Evolutionary conservation across 129 eudicot genomes (phyloP).

Genomic region (Gnaphalium uliginosum): DNA sequence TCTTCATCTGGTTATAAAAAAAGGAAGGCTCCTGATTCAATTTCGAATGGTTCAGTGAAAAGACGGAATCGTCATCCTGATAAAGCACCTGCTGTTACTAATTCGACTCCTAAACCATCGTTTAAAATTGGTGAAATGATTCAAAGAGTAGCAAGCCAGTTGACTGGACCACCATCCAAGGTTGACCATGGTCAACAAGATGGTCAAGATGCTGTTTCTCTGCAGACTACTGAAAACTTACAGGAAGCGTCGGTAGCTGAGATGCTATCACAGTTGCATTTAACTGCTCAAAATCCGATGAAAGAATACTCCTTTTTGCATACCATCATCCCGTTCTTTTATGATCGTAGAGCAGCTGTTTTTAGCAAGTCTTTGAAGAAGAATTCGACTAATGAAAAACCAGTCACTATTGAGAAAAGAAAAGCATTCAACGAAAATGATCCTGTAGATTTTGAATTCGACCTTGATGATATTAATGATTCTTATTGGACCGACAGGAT

Average conservation of each 20-base stretch:
- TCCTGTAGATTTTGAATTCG: slow-evolving; percentile 49
- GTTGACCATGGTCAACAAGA: slow-evolving; percentile 33
- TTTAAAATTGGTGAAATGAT: slow-evolving; percentile 83
- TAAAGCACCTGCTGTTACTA: slow-evolving; percentile 40
- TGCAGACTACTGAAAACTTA: slow-evolving; percentile 35
- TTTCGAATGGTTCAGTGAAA: slow-evolving; percentile 46
- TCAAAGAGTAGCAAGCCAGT: slow-evolving; percentile 77
- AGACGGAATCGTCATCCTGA: slow-evolving; percentile 47
- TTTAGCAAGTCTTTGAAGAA: slow-evolving; percentile 40
- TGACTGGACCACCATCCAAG: slow-evolving; percentile 61
- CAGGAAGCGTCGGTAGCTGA: slow-evolving; percentile 51
- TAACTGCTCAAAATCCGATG: slow-evolving; percentile 70
- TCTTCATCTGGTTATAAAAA: slow-evolving; percentile 42
- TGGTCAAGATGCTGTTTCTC: slow-evolving; percentile 27
- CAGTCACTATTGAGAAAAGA: slow-evolving; percentile 44
- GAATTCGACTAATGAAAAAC: slow-evolving; percentile 28
- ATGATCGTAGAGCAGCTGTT: slow-evolving; percentile 56
- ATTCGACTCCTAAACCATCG: slow-evolving; percentile 67
- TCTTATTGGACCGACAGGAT: slow-evolving; percentile 92
- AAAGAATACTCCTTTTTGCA: slow-evolving; percentile 42
- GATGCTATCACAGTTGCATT: slow-evolving; percentile 64
- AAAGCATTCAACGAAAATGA: slow-evolving; percentile 31
- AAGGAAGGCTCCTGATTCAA: slow-evolving; percentile 46
- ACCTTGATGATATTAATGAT: slow-evolving; percentile 68
- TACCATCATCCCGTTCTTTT: slow-evolving; percentile 50